Evolutionary conservation across 768 basidiomycete species (phyloP), one percentile per base, ranked within the genome.

Genomic region (Nidularia pulvinata): DNA sequence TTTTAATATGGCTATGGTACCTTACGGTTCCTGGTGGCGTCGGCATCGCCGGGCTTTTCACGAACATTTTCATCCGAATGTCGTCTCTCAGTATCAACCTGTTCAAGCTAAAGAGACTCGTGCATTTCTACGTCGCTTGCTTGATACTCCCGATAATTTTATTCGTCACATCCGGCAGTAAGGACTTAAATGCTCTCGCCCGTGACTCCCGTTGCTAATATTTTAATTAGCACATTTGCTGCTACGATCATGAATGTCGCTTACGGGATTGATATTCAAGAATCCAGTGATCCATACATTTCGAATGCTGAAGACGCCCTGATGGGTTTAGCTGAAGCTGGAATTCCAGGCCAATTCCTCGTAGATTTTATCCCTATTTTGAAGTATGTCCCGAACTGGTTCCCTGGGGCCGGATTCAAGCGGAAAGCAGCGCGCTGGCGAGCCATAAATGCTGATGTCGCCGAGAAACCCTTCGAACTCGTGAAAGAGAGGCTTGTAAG

Each of bases 11-110:
- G 77, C 74, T 0, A 72, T 82, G 49, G 74, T 79, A 68, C 74
- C 73, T 1, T 82, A 64, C 45, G 57, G 58, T 43, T 34, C 53
- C 7, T 54, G 69, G 52, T 83, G 80, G 76, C 73, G 72, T 47
- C 69, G 69, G 33, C 82, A 81, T 56, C 74, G 82, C 37, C 71
- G 71, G 46, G 67, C 75, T 66, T 80, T 84, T 55, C 76, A 82
- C 51, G 69, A 76, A n/a, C 74, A 78, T 52, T 82, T 83, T 54
- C 73, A 74, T 32, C 70, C 75, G 0, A 69, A 71, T 1, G 65
- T 64, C 5, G 69, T 74, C 3, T 64, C 68, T 1, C 68, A 65
- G 1, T 80, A 79, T 57, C 75, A 77, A 64, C 76, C 76, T 6
- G 63, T 72, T 19, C 81, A 82, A 58, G 65, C 67, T 2, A 75